phyloP scores from a whole-genome alignment of 352 stramenopile species.

The Elongisporangium senticosum region DNA sequence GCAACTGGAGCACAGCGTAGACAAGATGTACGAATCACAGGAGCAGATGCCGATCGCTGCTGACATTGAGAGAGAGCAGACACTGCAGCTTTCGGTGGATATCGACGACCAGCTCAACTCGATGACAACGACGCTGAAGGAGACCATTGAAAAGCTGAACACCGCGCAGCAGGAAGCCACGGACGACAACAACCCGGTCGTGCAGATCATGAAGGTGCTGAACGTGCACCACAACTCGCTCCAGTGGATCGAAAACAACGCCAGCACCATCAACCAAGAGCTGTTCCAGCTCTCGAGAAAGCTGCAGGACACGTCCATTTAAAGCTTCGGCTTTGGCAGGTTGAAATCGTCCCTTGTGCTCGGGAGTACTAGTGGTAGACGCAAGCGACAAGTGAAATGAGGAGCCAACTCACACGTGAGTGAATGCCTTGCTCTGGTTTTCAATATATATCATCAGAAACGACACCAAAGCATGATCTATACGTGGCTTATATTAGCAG shows the following conservation, averaged over 20 bases:
- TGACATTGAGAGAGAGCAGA: conserved; percentile 84
- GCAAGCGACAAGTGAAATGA: not conserved
- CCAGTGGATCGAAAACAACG: conserved; percentile 79
- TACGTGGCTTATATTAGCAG: not conserved
- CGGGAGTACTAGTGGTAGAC: not conserved
- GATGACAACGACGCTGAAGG: conserved; percentile 84
- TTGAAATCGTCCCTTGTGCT: not conserved
- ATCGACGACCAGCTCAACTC: conserved; percentile 84
- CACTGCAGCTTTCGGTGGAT: conserved; percentile 80
- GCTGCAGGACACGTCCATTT: conserved; percentile 64
- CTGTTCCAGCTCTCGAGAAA: conserved; percentile 60
- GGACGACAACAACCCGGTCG: conserved; percentile 72
- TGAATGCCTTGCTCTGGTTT: not conserved
- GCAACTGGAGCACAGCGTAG: conserved; percentile 85
- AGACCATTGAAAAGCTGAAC: conserved; percentile 85
- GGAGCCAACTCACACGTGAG: not conserved
- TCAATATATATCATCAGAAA: not conserved
- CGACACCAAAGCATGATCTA: not conserved
- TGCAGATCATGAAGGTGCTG: conserved; percentile 88
- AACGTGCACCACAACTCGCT: conserved; percentile 88
- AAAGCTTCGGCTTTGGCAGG: not conserved
- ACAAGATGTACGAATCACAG: conserved; percentile 87
- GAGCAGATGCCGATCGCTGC: conserved; percentile 80
- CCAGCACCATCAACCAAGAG: conserved; percentile 57
- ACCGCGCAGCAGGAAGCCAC: conserved; percentile 65